phyloP scores from a whole-genome alignment of 225 moss, liverwort and hornwort species.

The Lunularia cruciata region DNA sequence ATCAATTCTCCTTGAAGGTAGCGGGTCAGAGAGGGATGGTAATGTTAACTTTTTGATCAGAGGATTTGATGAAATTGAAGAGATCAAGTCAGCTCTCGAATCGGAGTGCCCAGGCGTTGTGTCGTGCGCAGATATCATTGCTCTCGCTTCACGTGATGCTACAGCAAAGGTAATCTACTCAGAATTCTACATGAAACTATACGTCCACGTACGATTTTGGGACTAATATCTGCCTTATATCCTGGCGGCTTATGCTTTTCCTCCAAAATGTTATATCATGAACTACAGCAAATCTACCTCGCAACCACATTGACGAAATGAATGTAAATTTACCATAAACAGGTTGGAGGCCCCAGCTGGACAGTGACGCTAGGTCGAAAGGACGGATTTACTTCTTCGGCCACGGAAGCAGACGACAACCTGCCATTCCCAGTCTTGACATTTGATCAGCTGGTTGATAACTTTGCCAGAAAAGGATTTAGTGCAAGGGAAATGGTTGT shows the following conservation, averaged over 20 bases:
- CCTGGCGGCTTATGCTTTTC: not conserved
- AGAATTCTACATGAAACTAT: not conserved
- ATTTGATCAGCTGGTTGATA: not conserved
- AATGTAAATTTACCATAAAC: not conserved
- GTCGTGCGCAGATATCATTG: conserved; percentile 40
- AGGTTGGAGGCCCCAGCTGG: conserved; percentile 4
- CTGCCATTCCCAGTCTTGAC: not conserved
- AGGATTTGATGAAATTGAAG: conserved; percentile 2
- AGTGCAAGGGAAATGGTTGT: not conserved
- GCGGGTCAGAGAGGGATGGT: conserved; percentile 1
- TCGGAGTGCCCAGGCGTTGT: conserved; percentile 21
- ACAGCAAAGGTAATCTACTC: conserved; percentile 13
- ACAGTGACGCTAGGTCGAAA: not conserved
- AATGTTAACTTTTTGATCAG: conserved; percentile 1
- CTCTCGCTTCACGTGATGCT: conserved; percentile 34
- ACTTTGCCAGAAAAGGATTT: conserved; percentile 1
- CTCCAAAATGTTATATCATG: too few relatives aligned
- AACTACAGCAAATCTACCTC: too few relatives aligned
- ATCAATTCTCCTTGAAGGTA: not conserved
- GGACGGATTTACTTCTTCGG: not conserved
- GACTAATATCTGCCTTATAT: not conserved
- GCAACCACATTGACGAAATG: not conserved
- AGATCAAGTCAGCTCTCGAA: conserved; percentile 18
- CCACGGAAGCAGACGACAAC: not conserved
- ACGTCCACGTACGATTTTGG: not conserved